These are phyloP conservation scores for Parascedosporium putredinis DNA, from an alignment of 2,329 filamentous ascomycete genomes.

Conservation along the genomic window DNA sequence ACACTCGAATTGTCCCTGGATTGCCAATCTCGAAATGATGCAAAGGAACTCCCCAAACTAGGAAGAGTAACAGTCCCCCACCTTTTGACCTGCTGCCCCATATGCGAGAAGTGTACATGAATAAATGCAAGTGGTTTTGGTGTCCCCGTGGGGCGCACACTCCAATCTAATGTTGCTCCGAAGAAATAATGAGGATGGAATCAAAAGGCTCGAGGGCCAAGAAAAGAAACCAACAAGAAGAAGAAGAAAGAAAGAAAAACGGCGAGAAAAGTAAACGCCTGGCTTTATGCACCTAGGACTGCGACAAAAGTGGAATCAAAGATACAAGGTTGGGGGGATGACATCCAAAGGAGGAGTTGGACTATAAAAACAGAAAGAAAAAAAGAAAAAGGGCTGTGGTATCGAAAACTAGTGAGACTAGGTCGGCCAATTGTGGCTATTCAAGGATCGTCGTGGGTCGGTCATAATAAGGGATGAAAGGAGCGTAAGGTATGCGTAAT, in stretches of 20 bases:
- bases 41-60: background rate
- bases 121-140: background rate
- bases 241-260: background rate
- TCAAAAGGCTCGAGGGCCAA: no score
- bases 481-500: constrained; percentile 1
- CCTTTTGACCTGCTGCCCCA: background rate
- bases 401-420: background rate
- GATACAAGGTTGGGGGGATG: background rate
- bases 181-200: background rate
- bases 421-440: background rate
- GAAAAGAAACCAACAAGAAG: no score
- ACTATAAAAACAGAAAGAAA: constrained; percentile 8
- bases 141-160: background rate
- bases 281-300: constrained; percentile 6
- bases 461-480: background rate
- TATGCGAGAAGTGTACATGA: background rate
- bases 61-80: no score
- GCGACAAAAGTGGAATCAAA: background rate
- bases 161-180: constrained; percentile 1
- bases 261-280: constrained; percentile 1
- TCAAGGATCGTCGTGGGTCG: background rate
- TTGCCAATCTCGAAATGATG: background rate
- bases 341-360: constrained; percentile 9
- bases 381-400: no score
- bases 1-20: background rate